phyloP scores from a whole-genome alignment of 2,329 filamentous ascomycete species.

The Hyphodiscus sp. region DNA sequence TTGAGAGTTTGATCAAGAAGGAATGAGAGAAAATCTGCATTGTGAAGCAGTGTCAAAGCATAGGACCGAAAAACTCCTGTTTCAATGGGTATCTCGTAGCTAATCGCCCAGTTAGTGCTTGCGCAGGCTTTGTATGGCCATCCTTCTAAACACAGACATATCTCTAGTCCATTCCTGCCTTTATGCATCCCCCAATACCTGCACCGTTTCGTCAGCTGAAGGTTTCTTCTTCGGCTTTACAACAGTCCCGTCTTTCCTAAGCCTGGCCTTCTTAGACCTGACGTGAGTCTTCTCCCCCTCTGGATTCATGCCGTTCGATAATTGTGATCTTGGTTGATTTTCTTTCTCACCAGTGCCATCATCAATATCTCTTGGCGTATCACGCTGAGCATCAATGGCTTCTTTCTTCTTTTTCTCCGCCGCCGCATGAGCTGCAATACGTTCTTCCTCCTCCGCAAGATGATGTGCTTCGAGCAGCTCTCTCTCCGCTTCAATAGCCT shows the following conservation, averaged over 20 bases:
- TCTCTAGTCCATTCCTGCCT: too few relatives aligned
- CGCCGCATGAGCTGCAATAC: conserved; percentile 35
- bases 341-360: not conserved
- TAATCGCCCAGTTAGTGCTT: not conserved
- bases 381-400: conserved; percentile 14
- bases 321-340: not conserved
- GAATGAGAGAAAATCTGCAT: conserved; percentile 24
- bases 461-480: conserved; percentile 37
- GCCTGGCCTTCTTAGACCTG: conserved; percentile 10
- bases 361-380: conserved; percentile 11
- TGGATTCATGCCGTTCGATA: not conserved
- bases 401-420: conserved; percentile 24
- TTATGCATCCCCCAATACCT: conserved; percentile 23
- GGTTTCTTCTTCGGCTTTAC: conserved; percentile 15
- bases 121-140: not conserved
- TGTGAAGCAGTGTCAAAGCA: not conserved
- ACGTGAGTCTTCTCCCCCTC: conserved; percentile 8
- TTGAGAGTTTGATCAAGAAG: conserved; percentile 64
- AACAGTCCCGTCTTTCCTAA: not conserved
- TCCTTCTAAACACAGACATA: too few relatives aligned
- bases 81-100: not conserved
- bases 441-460: conserved; percentile 38
- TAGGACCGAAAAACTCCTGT: not conserved
- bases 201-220: conserved; percentile 26
- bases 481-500: conserved; percentile 49